phyloP scores from a whole-genome alignment of 2,329 filamentous ascomycete genomes.

The Graphilbum ipis-grandicollis region DNA sequence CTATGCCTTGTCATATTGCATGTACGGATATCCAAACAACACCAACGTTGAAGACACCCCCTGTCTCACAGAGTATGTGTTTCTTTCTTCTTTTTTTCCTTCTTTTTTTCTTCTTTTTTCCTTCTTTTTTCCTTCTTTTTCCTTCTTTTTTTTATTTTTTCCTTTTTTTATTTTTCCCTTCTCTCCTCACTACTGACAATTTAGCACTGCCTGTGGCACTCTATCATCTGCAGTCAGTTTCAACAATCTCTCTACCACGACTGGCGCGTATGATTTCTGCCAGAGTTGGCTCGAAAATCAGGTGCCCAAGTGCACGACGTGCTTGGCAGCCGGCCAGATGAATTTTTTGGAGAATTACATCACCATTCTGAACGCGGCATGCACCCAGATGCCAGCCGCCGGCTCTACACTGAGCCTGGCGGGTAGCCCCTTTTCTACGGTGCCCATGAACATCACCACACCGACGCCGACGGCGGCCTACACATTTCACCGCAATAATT shows the following conservation, averaged over 20 bases:
- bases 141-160: background rate
- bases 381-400: constrained; percentile 29
- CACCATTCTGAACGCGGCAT: constrained; percentile 36
- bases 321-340: constrained; percentile 19
- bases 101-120: background rate
- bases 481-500: constrained; percentile 22
- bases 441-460: constrained; percentile 29
- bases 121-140: background rate
- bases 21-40: constrained; percentile 31
- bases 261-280: constrained; percentile 36
- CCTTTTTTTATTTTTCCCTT: background rate
- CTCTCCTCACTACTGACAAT: too few species aligned
- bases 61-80: constrained; percentile 32
- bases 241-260: constrained; percentile 27
- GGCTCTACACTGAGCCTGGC: constrained; percentile 30
- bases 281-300: constrained; percentile 23
- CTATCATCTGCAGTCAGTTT: constrained; percentile 29
- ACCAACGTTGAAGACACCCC: constrained; percentile 22
- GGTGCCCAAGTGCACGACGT: constrained; percentile 27
- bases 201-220: constrained; percentile 33
- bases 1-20: constrained; percentile 35
- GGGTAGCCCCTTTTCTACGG: constrained; percentile 33
- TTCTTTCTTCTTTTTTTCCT: background rate
- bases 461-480: constrained; percentile 24
- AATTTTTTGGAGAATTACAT: constrained; percentile 36